Conservation (phyloP, 352 stramenopile genomes). For the Phytophthora europaea region DNA sequence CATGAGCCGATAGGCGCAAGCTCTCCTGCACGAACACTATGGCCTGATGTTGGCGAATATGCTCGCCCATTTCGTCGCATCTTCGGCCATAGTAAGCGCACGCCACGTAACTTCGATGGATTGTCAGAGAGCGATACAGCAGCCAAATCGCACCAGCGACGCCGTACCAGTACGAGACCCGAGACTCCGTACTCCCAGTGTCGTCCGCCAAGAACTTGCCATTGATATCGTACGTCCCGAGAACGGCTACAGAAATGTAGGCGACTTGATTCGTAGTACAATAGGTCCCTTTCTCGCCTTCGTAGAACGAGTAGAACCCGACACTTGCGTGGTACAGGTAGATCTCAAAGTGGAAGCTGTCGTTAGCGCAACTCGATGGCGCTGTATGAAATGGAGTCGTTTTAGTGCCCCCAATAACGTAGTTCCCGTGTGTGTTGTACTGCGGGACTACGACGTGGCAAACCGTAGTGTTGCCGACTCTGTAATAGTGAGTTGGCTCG, state of each 20-base stretch:
- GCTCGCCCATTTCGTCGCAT: slow-evolving; percentile 4
- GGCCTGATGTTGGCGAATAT: neutral
- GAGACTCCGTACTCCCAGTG: neutral
- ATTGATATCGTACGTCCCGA: slow-evolving; percentile 19
- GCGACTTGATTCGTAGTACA: neutral
- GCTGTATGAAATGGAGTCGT: slow-evolving; percentile 3
- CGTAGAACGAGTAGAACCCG: slow-evolving; percentile 15
- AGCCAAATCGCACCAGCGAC: slow-evolving; percentile 8
- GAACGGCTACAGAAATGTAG: slow-evolving; percentile 1
- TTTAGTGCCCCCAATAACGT: slow-evolving; percentile 11
- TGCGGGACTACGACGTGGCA: slow-evolving; percentile 26
- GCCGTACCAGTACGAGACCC: slow-evolving; percentile 15
- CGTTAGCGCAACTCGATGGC: slow-evolving; percentile 12
- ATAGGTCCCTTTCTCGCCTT: slow-evolving; percentile 8
- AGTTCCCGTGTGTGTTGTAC: slow-evolving; percentile 29
- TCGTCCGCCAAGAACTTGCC: slow-evolving; percentile 6
- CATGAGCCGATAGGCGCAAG: slow-evolving; percentile 5
- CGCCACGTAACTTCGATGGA: slow-evolving; percentile 2
- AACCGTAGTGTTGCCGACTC: neutral
- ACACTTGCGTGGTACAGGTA: slow-evolving; percentile 17
- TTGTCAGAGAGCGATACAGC: neutral
- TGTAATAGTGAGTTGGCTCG: slow-evolving; percentile 24
- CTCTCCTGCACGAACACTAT: slow-evolving; percentile 14
- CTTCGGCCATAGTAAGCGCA: slow-evolving; percentile 1
- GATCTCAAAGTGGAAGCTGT: slow-evolving; percentile 2